Evolutionary conservation across 345 rosid species (phyloP).

Genomic region (Populus davidiana): DNA sequence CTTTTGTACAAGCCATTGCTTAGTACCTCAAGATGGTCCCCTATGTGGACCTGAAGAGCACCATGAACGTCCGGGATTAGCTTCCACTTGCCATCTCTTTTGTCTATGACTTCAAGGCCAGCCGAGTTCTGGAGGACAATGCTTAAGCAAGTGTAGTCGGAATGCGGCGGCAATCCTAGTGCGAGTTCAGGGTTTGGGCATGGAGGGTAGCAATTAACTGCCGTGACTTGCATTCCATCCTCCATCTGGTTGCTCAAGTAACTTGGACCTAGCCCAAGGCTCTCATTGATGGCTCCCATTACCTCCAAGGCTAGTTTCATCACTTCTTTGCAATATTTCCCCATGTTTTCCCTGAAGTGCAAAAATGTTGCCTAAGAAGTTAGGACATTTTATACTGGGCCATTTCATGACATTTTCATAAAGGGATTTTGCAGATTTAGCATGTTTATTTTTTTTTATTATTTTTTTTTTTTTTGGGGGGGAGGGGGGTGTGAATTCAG

Average conservation of each 20-base stretch:
- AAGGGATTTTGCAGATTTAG: too few species aligned
- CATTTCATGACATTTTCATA: too few species aligned
- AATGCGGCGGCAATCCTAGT: conserved; percentile 60
- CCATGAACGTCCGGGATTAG: conserved; percentile 42
- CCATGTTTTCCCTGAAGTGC: conserved; percentile 53
- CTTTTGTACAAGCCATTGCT: conserved; percentile 69
- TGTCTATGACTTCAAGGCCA: conserved; percentile 54
- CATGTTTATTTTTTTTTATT: too few species aligned
- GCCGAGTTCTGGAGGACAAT: conserved; percentile 48
- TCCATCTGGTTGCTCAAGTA: conserved; percentile 41
- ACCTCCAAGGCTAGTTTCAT: conserved; percentile 42
- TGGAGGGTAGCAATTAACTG: conserved; percentile 57
- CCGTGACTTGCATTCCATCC: conserved; percentile 58
- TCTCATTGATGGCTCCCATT: conserved; percentile 47
- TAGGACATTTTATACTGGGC: too few species aligned
- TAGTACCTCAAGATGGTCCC: conserved; percentile 66
- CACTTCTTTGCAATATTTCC: conserved; percentile 38
- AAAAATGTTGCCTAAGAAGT: not conserved
- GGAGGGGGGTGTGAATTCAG: too few species aligned
- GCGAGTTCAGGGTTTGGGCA: conserved; percentile 47
- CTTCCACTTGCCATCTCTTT: conserved; percentile 39
- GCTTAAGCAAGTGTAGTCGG: conserved; percentile 61
- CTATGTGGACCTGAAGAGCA: conserved; percentile 58
- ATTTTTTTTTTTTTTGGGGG: too few species aligned
- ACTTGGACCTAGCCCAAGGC: conserved; percentile 46